Conservation (phyloP, 306 rosid species). For the Quercus aquifolioides region DNA sequence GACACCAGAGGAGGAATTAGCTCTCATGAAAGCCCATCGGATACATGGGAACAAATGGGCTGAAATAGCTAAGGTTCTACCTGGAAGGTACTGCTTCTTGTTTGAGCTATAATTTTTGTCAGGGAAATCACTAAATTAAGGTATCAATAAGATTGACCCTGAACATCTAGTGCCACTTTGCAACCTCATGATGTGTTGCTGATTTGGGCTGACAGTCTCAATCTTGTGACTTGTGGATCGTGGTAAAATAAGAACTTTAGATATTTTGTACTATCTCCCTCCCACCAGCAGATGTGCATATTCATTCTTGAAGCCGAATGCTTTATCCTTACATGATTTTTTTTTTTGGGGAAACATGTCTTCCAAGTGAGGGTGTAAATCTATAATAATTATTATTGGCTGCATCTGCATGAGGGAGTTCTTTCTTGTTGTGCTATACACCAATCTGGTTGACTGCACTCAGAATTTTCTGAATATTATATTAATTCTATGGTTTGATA, state of each 20-base stretch:
- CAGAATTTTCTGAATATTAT: neutral
- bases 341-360: neutral
- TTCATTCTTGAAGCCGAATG: neutral
- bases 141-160: neutral
- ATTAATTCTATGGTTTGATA: neutral
- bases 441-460: neutral
- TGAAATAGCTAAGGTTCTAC: slow-evolving; percentile 87
- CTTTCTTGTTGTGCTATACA: neutral
- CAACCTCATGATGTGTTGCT: neutral
- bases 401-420: neutral
- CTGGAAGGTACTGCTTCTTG: slow-evolving; percentile 74
- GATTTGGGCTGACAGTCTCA: neutral
- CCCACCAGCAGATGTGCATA: neutral
- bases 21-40: slow-evolving; percentile 85
- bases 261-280: neutral
- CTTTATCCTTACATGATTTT: neutral
- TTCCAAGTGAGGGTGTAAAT: neutral
- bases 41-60: slow-evolving; percentile 95
- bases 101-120: slow-evolving; percentile 10
- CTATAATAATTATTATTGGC: neutral
- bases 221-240: neutral
- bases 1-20: slow-evolving; percentile 84
- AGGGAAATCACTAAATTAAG: slow-evolving; percentile 20
- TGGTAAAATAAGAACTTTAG: neutral
- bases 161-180: neutral